A percentile compares a stretch with the other conserved stretches of the same genome.
phyloP scores from a whole-genome alignment of 805 yeast species.

The Metschnikowia sp. region DNA sequence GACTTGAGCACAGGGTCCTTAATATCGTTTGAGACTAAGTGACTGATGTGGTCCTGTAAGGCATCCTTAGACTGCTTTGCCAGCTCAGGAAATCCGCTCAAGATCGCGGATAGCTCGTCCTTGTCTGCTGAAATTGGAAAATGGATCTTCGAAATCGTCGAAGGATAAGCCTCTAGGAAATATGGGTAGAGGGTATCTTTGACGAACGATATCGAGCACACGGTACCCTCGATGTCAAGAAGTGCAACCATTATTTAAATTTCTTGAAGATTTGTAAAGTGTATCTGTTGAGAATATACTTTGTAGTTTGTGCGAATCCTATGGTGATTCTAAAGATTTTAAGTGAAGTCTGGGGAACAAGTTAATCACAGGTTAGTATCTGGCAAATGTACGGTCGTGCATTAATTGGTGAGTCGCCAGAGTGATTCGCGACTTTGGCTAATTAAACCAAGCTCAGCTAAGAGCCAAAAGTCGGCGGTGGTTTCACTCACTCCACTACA shows the following conservation, averaged over 20 bases:
- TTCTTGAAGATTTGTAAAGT: not conserved
- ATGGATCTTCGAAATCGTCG: slow-evolving; percentile 24
- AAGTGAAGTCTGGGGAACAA: too few species aligned
- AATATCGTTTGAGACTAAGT: slow-evolving; percentile 61
- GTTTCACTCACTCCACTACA: too few species aligned
- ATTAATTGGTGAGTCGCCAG: too few species aligned
- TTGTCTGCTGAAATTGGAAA: slow-evolving; percentile 19
- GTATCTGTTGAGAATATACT: too few species aligned
- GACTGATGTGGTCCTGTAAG: slow-evolving; percentile 47
- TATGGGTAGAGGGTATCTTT: slow-evolving; percentile 75
- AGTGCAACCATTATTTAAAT: slow-evolving; percentile 27
- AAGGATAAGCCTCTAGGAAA: slow-evolving; percentile 53
- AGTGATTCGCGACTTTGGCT: too few species aligned
- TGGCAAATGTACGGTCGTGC: too few species aligned
- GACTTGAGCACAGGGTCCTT: slow-evolving; percentile 76
- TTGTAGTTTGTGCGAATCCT: too few species aligned
- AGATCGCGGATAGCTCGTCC: slow-evolving; percentile 25
- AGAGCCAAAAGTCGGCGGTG: too few species aligned
- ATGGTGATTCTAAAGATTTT: too few species aligned
- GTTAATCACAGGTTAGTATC: too few species aligned
- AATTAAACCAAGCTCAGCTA: too few species aligned
- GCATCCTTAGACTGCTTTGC: slow-evolving; percentile 22
- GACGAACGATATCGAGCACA: slow-evolving; percentile 88
- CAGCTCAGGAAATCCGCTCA: slow-evolving; percentile 47
- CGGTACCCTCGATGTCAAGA: slow-evolving; percentile 88